Evolutionary conservation across 169 alveolate genomes (phyloP), one percentile per base, ranked within the genome.

Genomic region (Babesia bigemina): DNA sequence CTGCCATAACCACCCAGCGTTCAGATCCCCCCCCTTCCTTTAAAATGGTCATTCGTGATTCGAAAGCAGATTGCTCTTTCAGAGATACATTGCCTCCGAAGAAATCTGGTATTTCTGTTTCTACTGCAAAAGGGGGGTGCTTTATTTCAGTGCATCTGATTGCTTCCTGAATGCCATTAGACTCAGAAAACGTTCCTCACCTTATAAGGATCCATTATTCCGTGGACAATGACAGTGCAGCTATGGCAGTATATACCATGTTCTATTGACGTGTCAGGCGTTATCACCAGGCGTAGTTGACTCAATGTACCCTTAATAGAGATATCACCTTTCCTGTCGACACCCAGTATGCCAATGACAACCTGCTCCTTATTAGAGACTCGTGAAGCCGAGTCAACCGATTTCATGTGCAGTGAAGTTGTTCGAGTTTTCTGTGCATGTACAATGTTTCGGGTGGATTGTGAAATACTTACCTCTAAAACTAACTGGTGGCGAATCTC

Each of bases 231-330:
- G 17, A 85, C 91, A 66, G 84, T 67, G 71, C 75, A 81, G 57
- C 92, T 85, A 13, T 70, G 71, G 60, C 93, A 84, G 63, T 88
- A 88, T 12, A 88, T 82, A 21, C 93, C 93, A 61, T 60, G 75
- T 28, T 65, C 45, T 52, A 88, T 84, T 24, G 61, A 59, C 17
- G 88, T 78, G 36, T 57, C 70, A 22, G 70, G 58, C 33, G 84
- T 70, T 39, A 88, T 58, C 33, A 70, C 45, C 24, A 88, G 45
- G 45, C 75, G 75, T 11, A 88, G 28, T 53, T 88, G 86, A 44
- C 72, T 84, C 26, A 86, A 39, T n/a, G 75, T 58, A 33, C 93
- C 93, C 58, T 88, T 90, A 24, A 88, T 53, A n/a, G 83, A 86
- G 17, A 88, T 67, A 21, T 84, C 93, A 0, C 93, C 93, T 33